Base-by-base conservation (phyloP, 345 rosid genomes). In the Conringia planisiliqua region DNA sequence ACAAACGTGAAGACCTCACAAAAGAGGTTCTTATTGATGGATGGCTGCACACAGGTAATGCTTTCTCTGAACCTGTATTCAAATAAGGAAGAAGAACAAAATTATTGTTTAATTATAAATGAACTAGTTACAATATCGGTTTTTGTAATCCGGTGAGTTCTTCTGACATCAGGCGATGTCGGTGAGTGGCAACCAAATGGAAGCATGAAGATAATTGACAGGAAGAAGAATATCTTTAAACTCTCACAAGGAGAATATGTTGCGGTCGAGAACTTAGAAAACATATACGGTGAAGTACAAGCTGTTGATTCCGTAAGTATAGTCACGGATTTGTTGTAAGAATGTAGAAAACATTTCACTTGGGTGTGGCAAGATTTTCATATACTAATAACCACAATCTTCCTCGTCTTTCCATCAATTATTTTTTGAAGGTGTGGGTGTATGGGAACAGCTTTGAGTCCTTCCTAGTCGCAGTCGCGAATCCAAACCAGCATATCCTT, bases 211-310 rank as follows among this genome's bases (percentile, higher is more conserved):
- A 86, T 91, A 33, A 86, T 91, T 43, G 97, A 91, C 74, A 85
- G 97, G 33, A 89, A 88, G 90, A 91, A 91, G 73, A 91, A 91
- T 72, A 91, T 91, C 40, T 91, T 91, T 63, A 91, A 91, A 72
- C 97, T 91, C 60, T 89, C 97, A 24, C 97, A 89, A 82, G 97
- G 97, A 82, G 97, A 91, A 79, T 91, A 91, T 32, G 92, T 91
- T 59, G 97, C 97, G 12, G 96, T 89, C 3, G 97, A 91, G 71
- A 89, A 86, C 86, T 70, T 91, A 78, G 97, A 91, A 84, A 91
- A 91, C 78, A 83, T 91, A 22, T 91, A 81, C 66, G 85, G 82
- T 80, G 83, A 75, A 48, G 85, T 79, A 42, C 78, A 84, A 68
- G 87, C 68, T 72, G 82, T 89, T 79, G 97, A 89, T 74, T 88